Percentiles rank a stretch among this genome's conserved stretches.
Evolutionary conservation across 208 protist species (phyloP).

Genomic region (Crithidia sp.): DNA sequence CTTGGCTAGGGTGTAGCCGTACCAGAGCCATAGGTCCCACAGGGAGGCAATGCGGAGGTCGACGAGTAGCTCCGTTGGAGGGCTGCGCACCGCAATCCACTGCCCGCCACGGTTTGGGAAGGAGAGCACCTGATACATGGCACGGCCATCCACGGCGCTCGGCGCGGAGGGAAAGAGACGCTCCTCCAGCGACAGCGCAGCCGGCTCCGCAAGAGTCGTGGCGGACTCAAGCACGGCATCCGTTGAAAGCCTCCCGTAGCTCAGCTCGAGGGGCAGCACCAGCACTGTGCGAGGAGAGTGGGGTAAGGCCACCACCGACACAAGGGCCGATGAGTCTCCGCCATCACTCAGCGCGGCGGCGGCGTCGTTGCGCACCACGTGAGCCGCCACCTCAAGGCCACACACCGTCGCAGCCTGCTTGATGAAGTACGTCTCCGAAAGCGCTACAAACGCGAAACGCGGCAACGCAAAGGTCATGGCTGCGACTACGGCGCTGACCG

Average conservation of each 20-base stretch:
- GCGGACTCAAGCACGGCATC: background rate
- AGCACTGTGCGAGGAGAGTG: background rate
- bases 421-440: background rate
- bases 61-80: conserved; percentile 17
- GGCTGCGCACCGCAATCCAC: background rate
- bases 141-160: conserved; percentile 5
- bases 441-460: conserved; percentile 1
- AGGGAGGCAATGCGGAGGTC: conserved; percentile 25
- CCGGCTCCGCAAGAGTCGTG: no score
- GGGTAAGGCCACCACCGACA: background rate
- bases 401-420: conserved; percentile 4
- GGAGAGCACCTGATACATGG: background rate
- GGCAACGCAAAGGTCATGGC: conserved; percentile 8
- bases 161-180: background rate
- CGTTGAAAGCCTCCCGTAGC: background rate
- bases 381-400: conserved; percentile 8
- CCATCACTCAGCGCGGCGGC: background rate
- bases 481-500: conserved; percentile 6
- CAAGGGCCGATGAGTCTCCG: background rate
- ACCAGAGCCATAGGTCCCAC: conserved; percentile 20
- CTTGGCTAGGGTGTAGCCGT: background rate
- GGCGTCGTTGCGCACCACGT: conserved; percentile 6
- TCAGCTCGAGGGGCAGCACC: background rate
- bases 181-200: background rate
- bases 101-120: background rate